A percentile compares a stretch with the other conserved stretches of the same genome.
Evolutionary conservation across 2,329 filamentous ascomycete species (phyloP).

Genomic region (Nothomitra cinnamomea): DNA sequence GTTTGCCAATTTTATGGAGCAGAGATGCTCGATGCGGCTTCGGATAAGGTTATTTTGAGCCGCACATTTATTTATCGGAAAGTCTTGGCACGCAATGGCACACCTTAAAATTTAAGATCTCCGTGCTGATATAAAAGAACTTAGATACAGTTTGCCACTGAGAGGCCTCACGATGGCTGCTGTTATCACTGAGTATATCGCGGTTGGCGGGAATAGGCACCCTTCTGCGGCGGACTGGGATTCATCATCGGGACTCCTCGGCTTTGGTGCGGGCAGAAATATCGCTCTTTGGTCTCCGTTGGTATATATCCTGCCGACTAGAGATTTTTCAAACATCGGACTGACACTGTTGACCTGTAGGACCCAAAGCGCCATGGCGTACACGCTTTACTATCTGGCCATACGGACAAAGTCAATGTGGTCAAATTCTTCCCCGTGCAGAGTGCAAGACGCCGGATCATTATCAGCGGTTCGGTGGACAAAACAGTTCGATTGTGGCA

Average conservation of each 20-base stretch:
- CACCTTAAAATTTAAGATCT: not conserved
- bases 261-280: slow-evolving; percentile 78
- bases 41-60: not conserved
- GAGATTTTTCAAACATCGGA: slow-evolving; percentile 6
- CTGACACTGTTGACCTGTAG: slow-evolving; percentile 14
- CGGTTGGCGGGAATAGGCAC: slow-evolving; percentile 78
- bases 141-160: not conserved
- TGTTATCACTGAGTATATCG: slow-evolving; percentile 34
- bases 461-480: slow-evolving; percentile 73
- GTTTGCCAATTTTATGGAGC: too few species aligned
- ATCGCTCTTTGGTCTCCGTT: slow-evolving; percentile 74
- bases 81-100: not conserved
- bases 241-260: slow-evolving; percentile 47
- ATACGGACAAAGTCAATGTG: slow-evolving; percentile 65
- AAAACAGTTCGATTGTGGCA: slow-evolving; percentile 52
- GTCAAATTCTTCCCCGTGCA: slow-evolving; percentile 55
- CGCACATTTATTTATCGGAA: not conserved
- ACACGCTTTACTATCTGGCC: slow-evolving; percentile 50
- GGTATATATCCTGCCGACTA: slow-evolving; percentile 32
- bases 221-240: slow-evolving; percentile 86
- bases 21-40: not conserved
- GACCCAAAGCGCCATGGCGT: slow-evolving; percentile 39
- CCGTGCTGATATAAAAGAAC: not conserved
- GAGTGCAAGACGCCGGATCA: slow-evolving; percentile 31
- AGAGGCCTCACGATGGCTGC: slow-evolving; percentile 5